These are phyloP conservation scores for Aspergillus ochraceoroseus DNA, from an alignment of 2,329 filamentous ascomycete genomes.

Conservation along the genomic window DNA sequence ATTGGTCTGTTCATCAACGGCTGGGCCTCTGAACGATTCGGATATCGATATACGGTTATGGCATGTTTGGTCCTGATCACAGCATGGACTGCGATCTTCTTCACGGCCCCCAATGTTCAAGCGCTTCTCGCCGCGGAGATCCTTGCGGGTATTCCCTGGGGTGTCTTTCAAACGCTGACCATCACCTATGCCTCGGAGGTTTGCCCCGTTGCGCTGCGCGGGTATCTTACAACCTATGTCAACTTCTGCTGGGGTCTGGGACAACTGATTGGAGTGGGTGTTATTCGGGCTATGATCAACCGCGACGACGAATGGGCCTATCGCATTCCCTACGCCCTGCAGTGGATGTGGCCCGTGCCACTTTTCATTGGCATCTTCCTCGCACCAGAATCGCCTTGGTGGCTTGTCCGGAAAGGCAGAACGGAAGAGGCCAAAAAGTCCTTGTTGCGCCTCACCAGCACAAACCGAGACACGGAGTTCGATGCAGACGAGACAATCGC, in stretches of 20 bases:
- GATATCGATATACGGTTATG: slow-evolving; percentile 51
- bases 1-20: slow-evolving; percentile 52
- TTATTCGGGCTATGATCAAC: slow-evolving; percentile 47
- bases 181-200: slow-evolving; percentile 48
- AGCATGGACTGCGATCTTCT: slow-evolving; percentile 49
- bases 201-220: slow-evolving; percentile 45
- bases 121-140: slow-evolving; percentile 49
- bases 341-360: slow-evolving; percentile 53
- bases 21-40: slow-evolving; percentile 49
- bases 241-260: slow-evolving; percentile 48
- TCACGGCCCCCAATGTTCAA: slow-evolving; percentile 48
- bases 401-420: slow-evolving; percentile 47
- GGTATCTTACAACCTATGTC: slow-evolving; percentile 46
- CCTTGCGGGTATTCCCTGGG: slow-evolving; percentile 50
- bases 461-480: slow-evolving; percentile 59
- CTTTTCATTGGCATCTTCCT: slow-evolving; percentile 46
- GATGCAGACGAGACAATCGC: slow-evolving; percentile 78
- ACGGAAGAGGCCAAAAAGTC: slow-evolving; percentile 46
- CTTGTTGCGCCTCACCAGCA: slow-evolving; percentile 44
- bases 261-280: slow-evolving; percentile 49
- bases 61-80: slow-evolving; percentile 45
- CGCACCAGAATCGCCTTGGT: slow-evolving; percentile 51
- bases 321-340: slow-evolving; percentile 49
- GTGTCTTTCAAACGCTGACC: slow-evolving; percentile 49
- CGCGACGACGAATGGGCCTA: slow-evolving; percentile 50